A percentile compares a stretch with the other conserved stretches of the same genome.
Evolutionary conservation across 306 rosid genomes (phyloP).

Genomic region (Notholithocarpus densiflorus): DNA sequence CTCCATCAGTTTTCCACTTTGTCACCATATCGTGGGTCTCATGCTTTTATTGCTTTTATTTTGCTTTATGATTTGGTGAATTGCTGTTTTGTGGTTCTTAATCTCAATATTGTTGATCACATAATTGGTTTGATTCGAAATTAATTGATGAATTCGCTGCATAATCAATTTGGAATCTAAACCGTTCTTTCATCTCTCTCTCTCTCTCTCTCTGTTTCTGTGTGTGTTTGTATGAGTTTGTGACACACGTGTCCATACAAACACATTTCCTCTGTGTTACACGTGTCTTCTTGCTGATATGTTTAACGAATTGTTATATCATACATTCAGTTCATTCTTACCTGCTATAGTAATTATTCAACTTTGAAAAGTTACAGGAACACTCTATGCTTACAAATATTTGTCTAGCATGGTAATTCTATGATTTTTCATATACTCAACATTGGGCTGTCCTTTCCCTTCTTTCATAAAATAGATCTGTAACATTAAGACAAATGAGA

Average conservation of each 20-base stretch:
- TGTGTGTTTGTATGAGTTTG: background rate
- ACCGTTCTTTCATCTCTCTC: background rate
- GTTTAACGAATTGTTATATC: background rate
- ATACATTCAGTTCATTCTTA: background rate
- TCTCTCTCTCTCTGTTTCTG: background rate
- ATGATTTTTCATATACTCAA: background rate
- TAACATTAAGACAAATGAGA: conserved; percentile 11
- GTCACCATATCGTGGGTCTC: too few species aligned
- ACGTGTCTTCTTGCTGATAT: background rate
- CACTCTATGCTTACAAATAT: background rate
- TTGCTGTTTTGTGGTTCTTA: too few species aligned
- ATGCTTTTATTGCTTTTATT: too few species aligned
- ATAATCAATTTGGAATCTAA: too few species aligned
- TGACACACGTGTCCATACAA: background rate
- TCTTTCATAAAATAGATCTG: background rate
- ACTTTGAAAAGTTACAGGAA: background rate
- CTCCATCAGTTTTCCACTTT: too few species aligned
- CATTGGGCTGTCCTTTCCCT: background rate
- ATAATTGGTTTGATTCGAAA: too few species aligned
- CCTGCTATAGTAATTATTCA: background rate
- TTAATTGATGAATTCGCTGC: too few species aligned
- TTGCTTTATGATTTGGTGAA: too few species aligned
- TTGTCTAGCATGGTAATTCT: background rate
- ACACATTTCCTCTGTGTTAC: background rate
- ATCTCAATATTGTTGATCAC: too few species aligned